phyloP scores from a whole-genome alignment of 2,329 filamentous ascomycete species.

The Hansfordia pulvinata region DNA sequence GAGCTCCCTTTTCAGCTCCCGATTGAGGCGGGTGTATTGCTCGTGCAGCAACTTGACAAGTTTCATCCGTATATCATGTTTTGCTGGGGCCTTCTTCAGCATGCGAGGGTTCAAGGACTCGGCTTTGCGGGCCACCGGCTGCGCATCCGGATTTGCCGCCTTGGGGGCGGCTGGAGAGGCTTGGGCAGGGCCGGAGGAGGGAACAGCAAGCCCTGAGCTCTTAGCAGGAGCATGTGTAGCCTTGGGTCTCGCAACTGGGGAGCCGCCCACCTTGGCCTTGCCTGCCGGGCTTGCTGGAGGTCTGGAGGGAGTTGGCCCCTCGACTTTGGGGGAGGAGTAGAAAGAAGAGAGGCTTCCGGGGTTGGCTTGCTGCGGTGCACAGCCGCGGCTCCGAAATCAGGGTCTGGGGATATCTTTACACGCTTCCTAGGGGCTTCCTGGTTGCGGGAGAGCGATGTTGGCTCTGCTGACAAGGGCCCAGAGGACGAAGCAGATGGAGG shows the following conservation, averaged over 20 bases:
- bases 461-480: slow-evolving; percentile 12
- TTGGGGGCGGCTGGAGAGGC: too few relatives aligned
- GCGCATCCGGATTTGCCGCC: slow-evolving; percentile 1
- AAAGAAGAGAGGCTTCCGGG: too few relatives aligned
- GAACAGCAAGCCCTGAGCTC: too few relatives aligned
- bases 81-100: slow-evolving; percentile 42
- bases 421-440: slow-evolving; percentile 1
- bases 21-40: slow-evolving; percentile 54
- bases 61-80: slow-evolving; percentile 39
- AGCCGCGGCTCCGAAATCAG: slow-evolving; percentile 1
- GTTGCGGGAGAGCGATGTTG: slow-evolving; percentile 8
- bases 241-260: not conserved
- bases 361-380: too few relatives aligned
- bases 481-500: slow-evolving; percentile 3
- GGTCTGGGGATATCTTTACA: slow-evolving; percentile 1
- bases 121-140: slow-evolving; percentile 15
- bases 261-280: not conserved
- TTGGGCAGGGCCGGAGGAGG: too few relatives aligned
- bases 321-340: too few relatives aligned
- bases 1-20: slow-evolving; percentile 41
- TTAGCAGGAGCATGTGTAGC: not conserved
- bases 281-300: not conserved
- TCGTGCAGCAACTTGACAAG: slow-evolving; percentile 51
- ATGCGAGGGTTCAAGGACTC: slow-evolving; percentile 56
- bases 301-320: not conserved